These are phyloP conservation scores for Chaetothyriales sp. DNA, from an alignment of 2,329 filamentous ascomycete species.

Conservation along the genomic window DNA sequence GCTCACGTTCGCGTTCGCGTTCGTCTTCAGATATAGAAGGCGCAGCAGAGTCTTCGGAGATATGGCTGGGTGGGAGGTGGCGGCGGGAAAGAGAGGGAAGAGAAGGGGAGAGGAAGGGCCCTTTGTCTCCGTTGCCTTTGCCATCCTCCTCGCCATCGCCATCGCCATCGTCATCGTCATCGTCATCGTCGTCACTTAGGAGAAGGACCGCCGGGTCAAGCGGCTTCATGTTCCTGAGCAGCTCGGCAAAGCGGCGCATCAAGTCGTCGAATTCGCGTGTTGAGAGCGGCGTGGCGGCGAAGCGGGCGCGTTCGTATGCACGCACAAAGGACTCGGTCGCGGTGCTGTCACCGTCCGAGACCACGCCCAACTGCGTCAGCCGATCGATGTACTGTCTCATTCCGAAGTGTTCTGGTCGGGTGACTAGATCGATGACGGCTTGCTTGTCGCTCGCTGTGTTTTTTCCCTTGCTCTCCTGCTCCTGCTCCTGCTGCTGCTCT, in stretches of 20 bases:
- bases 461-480: constrained; percentile 26
- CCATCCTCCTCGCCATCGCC: neutral
- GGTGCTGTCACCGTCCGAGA: constrained; percentile 36
- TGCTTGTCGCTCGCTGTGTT: too few relatives aligned
- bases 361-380: constrained; percentile 52
- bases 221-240: constrained; percentile 60
- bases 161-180: constrained; percentile 1
- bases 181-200: constrained; percentile 24
- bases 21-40: constrained; percentile 9
- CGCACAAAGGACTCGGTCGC: constrained; percentile 48
- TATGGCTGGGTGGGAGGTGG: constrained; percentile 5
- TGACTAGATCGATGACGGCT: constrained; percentile 51
- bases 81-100: constrained; percentile 9
- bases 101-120: constrained; percentile 1
- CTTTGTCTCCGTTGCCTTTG: neutral
- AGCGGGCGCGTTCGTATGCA: constrained; percentile 71
- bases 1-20: neutral
- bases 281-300: constrained; percentile 54
- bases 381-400: constrained; percentile 65
- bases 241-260: constrained; percentile 70
- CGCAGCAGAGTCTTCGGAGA: constrained; percentile 13
- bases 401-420: constrained; percentile 54
- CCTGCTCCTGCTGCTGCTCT: constrained; percentile 37
- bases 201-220: constrained; percentile 43
- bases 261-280: constrained; percentile 58